phyloP scores from a whole-genome alignment of 257 asterid genomes.

The Verbena officinalis region DNA sequence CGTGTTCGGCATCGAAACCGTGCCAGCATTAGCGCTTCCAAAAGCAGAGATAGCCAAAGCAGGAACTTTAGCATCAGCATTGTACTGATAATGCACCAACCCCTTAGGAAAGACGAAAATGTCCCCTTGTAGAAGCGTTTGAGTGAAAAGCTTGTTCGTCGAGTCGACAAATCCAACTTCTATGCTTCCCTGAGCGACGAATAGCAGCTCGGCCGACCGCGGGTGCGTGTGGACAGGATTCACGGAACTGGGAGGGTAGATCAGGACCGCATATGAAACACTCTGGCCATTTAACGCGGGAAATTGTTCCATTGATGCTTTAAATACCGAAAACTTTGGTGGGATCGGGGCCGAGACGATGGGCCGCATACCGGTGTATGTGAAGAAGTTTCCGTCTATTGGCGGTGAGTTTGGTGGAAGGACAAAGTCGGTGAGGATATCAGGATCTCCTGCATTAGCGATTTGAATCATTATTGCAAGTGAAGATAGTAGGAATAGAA shows the following conservation, averaged over 20 bases:
- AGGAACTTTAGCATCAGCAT: slow-evolving; percentile 38
- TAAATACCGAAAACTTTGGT: slow-evolving; percentile 42
- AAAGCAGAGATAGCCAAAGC: slow-evolving; percentile 57
- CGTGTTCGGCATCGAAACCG: slow-evolving; percentile 48
- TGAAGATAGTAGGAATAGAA: background rate
- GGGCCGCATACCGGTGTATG: slow-evolving; percentile 50
- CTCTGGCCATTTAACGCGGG: slow-evolving; percentile 55
- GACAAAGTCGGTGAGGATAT: slow-evolving; percentile 52
- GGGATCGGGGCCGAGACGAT: slow-evolving; percentile 43
- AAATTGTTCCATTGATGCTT: slow-evolving; percentile 49
- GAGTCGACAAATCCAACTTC: slow-evolving; percentile 63
- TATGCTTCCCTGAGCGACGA: slow-evolving; percentile 45
- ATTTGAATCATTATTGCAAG: slow-evolving; percentile 6
- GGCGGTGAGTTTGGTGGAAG: slow-evolving; percentile 33
- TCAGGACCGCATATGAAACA: slow-evolving; percentile 52
- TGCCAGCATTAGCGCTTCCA: slow-evolving; percentile 59
- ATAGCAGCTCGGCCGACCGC: slow-evolving; percentile 59
- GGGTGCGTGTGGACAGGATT: slow-evolving; percentile 71
- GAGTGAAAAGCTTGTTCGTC: slow-evolving; percentile 45
- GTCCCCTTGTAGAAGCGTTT: slow-evolving; percentile 47
- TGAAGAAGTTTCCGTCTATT: slow-evolving; percentile 42
- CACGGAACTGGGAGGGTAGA: slow-evolving; percentile 47
- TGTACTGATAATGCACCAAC: slow-evolving; percentile 54
- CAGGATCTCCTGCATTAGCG: slow-evolving; percentile 48
- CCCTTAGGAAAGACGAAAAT: slow-evolving; percentile 56